A percentile compares a stretch with the other conserved stretches of the same genome.
These are phyloP conservation scores for Rhizophagus prolifer DNA, from an alignment of 192 early-diverging fungal species.

Conservation along the genomic window DNA sequence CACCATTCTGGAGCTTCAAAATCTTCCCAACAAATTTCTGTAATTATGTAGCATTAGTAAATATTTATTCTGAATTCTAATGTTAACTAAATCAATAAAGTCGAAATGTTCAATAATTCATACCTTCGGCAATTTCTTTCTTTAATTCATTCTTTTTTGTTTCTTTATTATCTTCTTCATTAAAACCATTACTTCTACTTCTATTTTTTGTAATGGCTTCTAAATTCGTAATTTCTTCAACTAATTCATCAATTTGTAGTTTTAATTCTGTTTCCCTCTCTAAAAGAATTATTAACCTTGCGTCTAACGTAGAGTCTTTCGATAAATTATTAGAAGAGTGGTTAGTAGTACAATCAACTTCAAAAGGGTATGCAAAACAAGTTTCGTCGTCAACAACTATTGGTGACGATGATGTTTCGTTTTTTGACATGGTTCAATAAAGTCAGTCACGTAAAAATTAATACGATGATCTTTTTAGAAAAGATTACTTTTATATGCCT, in stretches of 20 bases:
- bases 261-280: conserved; percentile 57
- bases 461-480: no score
- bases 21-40: conserved; percentile 57
- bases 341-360: no score
- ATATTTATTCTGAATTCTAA: not conserved
- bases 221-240: conserved; percentile 54
- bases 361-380: no score
- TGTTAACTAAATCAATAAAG: conserved; percentile 28
- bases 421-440: no score
- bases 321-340: no score
- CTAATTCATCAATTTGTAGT: conserved; percentile 52
- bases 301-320: conserved; percentile 1
- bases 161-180: conserved; percentile 33
- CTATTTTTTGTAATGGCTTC: conserved; percentile 38
- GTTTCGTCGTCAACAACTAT: no score
- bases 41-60: not conserved
- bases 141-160: conserved; percentile 30
- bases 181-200: conserved; percentile 8
- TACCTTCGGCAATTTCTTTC: conserved; percentile 17
- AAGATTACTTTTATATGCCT: no score
- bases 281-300: conserved; percentile 36
- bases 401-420: no score
- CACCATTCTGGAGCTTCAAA: conserved; percentile 92
- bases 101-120: not conserved
- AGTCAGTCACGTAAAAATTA: no score